Percentiles rank a stretch among this genome's conserved stretches.
Conservation (phyloP, 1,284 basidiomycete genomes). For the Irpex sp. region DNA sequence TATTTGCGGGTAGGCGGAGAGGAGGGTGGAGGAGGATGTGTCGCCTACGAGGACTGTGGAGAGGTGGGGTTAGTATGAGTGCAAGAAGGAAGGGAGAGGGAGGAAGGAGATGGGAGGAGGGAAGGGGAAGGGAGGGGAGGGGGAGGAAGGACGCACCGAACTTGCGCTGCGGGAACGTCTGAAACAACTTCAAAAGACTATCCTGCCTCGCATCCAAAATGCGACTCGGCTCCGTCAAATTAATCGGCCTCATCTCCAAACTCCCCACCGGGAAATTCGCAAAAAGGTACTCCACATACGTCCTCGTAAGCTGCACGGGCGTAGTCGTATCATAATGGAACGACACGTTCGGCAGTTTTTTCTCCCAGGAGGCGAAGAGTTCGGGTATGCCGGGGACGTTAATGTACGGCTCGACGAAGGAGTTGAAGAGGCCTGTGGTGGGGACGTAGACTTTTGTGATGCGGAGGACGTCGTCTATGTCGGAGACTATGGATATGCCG, state of each 20-base stretch:
- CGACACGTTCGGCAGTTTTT: slow-evolving; percentile 20
- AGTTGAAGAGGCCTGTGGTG: slow-evolving; percentile 26
- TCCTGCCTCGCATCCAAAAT: slow-evolving; percentile 25
- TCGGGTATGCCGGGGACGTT: slow-evolving; percentile 26
- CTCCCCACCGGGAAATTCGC: slow-evolving; percentile 26
- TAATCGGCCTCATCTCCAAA: slow-evolving; percentile 29
- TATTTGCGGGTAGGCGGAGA: slow-evolving; percentile 26
- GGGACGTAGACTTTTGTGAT: slow-evolving; percentile 29
- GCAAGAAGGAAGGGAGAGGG: background rate
- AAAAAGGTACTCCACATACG: slow-evolving; percentile 27
- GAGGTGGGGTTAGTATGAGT: background rate
- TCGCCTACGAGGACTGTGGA: slow-evolving; percentile 28
- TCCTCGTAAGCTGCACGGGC: slow-evolving; percentile 26
- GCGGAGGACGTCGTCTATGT: slow-evolving; percentile 29
- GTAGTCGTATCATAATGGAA: slow-evolving; percentile 32
- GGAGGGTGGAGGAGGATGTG: slow-evolving; percentile 25
- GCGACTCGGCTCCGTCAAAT: slow-evolving; percentile 23
- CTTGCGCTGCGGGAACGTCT: slow-evolving; percentile 27
- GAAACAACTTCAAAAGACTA: slow-evolving; percentile 24
- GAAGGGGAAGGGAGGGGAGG: too few species aligned
- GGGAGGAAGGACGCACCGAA: slow-evolving; percentile 15
- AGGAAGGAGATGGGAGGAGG: background rate
- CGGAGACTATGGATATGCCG: slow-evolving; percentile 27
- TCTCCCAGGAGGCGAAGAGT: slow-evolving; percentile 23
- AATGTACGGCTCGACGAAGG: slow-evolving; percentile 26